These are phyloP conservation scores for Ambrosiella beaveri DNA, from an alignment of 2,329 filamentous ascomycete genomes.

Conservation along the genomic window DNA sequence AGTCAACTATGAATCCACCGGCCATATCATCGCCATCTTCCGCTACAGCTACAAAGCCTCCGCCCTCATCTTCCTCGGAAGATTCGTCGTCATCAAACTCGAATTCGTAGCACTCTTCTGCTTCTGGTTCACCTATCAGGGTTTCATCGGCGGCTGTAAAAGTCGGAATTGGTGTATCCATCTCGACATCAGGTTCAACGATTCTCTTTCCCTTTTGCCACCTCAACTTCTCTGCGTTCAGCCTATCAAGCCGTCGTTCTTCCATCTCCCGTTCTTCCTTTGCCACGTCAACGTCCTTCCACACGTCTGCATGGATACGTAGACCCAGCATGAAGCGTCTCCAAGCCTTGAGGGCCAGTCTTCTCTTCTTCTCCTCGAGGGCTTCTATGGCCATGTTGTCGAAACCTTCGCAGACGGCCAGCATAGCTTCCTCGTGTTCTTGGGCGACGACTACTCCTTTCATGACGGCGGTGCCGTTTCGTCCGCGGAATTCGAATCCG, in stretches of 20 bases:
- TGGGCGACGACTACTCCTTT: slow-evolving; percentile 59
- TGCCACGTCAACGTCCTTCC: slow-evolving; percentile 14
- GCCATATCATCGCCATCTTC: not conserved
- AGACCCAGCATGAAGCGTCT: slow-evolving; percentile 58
- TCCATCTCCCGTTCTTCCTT: slow-evolving; percentile 3
- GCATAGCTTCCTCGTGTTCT: slow-evolving; percentile 55
- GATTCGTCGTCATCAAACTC: slow-evolving; percentile 3
- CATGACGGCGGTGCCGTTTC: slow-evolving; percentile 69
- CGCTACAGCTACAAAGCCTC: not conserved
- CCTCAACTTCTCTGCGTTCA: not conserved
- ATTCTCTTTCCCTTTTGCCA: not conserved
- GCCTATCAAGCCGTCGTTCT: not conserved
- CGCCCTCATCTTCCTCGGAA: not conserved
- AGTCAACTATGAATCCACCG: not conserved
- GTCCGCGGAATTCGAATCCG: slow-evolving; percentile 74
- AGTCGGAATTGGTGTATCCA: no score
- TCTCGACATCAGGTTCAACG: no score
- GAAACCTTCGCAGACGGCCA: slow-evolving; percentile 50
- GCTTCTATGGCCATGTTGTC: slow-evolving; percentile 46
- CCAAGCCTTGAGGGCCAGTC: slow-evolving; percentile 52
- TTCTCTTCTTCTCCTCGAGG: slow-evolving; percentile 52
- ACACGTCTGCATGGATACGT: slow-evolving; percentile 55
- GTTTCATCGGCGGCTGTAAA: no score
- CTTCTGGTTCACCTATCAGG: not conserved
- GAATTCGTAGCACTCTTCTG: not conserved